phyloP scores from a whole-genome alignment of 2,329 filamentous ascomycete species.

The Fusarium sororula region DNA sequence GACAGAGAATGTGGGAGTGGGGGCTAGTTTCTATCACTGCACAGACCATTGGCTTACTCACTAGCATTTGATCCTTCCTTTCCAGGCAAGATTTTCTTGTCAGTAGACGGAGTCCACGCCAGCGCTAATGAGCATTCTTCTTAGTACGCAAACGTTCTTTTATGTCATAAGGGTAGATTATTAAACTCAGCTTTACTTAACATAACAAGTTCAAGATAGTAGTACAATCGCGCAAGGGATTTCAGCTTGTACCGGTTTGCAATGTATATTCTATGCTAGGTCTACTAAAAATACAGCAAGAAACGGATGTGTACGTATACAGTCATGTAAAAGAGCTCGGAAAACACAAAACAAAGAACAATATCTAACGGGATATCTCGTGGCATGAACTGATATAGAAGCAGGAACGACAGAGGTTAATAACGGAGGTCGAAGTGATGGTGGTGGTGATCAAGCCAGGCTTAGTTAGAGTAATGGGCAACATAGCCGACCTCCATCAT shows the following conservation, averaged over 20 bases:
- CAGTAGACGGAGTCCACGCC: too few species aligned
- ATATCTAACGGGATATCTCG: not conserved
- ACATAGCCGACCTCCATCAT: constrained; percentile 62
- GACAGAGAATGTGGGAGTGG: not conserved
- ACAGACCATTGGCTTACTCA: not conserved
- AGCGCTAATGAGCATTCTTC: not conserved
- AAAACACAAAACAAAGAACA: not conserved
- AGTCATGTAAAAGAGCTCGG: accelerated
- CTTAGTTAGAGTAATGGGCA: constrained; percentile 46
- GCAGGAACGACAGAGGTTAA: accelerated
- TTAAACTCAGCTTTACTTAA: too few species aligned
- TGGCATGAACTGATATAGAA: not conserved
- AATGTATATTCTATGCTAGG: not conserved
- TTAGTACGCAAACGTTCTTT: accelerated
- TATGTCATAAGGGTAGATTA: accelerated
- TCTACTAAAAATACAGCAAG: not conserved
- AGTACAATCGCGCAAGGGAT: accelerated
- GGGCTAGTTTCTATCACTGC: not conserved
- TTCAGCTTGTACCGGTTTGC: too few species aligned
- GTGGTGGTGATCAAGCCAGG: accelerated
- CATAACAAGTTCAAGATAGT: too few species aligned
- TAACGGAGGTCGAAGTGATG: accelerated
- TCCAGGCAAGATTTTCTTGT: not conserved
- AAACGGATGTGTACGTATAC: not conserved
- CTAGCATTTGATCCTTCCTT: not conserved